phyloP scores from a whole-genome alignment of 2,329 filamentous ascomycete species.

The Aspergillus calidoustus region DNA sequence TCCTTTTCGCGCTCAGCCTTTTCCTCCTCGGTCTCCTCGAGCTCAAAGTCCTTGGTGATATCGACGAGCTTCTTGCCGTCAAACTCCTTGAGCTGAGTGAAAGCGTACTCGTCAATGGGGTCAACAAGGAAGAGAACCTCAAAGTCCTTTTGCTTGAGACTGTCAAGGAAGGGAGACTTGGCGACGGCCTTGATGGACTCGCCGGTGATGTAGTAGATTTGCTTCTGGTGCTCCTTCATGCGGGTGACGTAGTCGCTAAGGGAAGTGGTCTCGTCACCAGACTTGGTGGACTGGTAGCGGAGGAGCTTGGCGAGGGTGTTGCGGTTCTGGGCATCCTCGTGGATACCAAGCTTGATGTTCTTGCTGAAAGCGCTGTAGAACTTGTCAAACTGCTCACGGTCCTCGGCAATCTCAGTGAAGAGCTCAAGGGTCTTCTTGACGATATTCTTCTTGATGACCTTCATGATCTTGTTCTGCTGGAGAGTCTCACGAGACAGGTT shows the following conservation, averaged over 20 bases:
- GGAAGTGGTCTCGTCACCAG: constrained; percentile 92
- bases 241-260: constrained; percentile 97
- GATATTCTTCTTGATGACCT: constrained; percentile 99
- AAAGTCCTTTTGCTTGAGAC: constrained; percentile 98
- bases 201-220: constrained; percentile 99
- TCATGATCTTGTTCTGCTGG: constrained; percentile 99
- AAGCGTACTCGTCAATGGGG: constrained; percentile 99
- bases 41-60: constrained; percentile 99
- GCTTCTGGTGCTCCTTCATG: constrained; percentile 99
- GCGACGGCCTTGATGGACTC: constrained; percentile 98
- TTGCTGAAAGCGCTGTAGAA: constrained; percentile 99
- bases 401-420: constrained; percentile 98
- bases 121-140: constrained; percentile 99
- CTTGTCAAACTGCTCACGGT: constrained; percentile 99
- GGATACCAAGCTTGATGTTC: constrained; percentile 99
- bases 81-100: constrained; percentile 99
- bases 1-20: constrained; percentile 93
- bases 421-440: constrained; percentile 99
- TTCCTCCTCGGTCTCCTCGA: constrained; percentile 99
- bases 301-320: constrained; percentile 92
- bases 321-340: constrained; percentile 99
- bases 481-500: constrained; percentile 99
- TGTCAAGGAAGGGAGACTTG: constrained; percentile 98
- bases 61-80: constrained; percentile 99
- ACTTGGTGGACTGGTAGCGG: constrained; percentile 99